Evolutionary conservation across 129 eudicot genomes (phyloP), one percentile per base, ranked within the genome.

Genomic region (Scalesia atractyloides): DNA sequence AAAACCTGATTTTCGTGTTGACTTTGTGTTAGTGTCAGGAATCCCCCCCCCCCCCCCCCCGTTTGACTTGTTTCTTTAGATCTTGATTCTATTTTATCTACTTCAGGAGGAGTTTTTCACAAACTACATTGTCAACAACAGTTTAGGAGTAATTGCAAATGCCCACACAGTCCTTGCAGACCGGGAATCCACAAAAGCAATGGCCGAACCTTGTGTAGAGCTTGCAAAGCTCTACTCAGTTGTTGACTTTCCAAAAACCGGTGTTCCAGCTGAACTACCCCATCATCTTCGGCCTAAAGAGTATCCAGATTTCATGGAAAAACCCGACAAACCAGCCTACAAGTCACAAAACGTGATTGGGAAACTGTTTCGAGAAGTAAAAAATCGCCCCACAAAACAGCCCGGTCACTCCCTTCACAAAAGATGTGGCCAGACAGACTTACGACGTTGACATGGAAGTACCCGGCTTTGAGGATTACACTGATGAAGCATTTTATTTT

Each of bases 221-320:
- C 89, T 91, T 0, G 95, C 97, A 37, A 54, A 71, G 68, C 84
- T 91, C 7, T 81, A 79, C 76, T 85, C 97, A 51, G 12, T 82
- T 19, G 97, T 90, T 18, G 97, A 90, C 71, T 90, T 90, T 37
- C 89, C 91, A 16, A 87, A 90, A 79, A 90, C 97, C 1, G 97
- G 97, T 12, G 77, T 90, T 20, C 95, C 97, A 1, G 97, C 97
- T 0, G 91, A 54, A 37, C 87, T 87, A 70, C 95, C 97, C 33
- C 14, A 83, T 37, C 17, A 83, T 11, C 74, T 87, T 1, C 90
- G 88, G 30, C 91, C 84, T 12, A 87, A 84, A 64, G 83, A 79
- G 8, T 90, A 85, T 76, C 97, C 97, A 0, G 97, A 90, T 68
- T 90, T 90, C 86, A 90, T 87, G 95, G 95, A 87, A 14, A 90